These are phyloP conservation scores for Lactarius hatsudake DNA, from an alignment of 768 basidiomycete genomes.

Conservation along the genomic window DNA sequence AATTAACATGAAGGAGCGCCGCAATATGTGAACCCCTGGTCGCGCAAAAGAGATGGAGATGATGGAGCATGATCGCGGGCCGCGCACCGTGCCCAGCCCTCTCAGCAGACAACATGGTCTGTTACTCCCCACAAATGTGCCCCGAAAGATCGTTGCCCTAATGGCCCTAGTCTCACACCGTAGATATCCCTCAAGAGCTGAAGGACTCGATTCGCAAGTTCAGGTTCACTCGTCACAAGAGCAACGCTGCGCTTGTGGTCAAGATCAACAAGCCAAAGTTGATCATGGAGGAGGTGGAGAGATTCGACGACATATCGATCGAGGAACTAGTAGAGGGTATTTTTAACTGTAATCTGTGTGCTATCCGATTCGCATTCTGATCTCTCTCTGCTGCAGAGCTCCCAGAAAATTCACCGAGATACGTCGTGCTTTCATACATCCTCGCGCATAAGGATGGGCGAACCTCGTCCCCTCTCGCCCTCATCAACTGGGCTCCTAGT, in stretches of 20 bases:
- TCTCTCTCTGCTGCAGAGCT: constrained; percentile 52
- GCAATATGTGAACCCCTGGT: too few species aligned
- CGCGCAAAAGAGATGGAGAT: too few species aligned
- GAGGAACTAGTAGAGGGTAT: constrained; percentile 87
- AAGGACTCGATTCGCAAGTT: constrained; percentile 83
- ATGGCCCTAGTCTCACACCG: constrained; percentile 57
- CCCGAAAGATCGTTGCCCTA: not conserved
- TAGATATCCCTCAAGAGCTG: constrained; percentile 80
- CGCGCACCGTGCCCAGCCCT: not conserved
- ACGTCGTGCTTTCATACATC: constrained; percentile 81
- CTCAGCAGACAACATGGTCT: constrained; percentile 21
- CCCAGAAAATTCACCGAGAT: constrained; percentile 84
- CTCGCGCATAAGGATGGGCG: constrained; percentile 78
- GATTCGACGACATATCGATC: constrained; percentile 70
- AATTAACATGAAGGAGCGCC: too few species aligned
- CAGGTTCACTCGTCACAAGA: constrained; percentile 61
- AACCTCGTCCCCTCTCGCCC: constrained; percentile 77
- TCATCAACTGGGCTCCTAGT: constrained; percentile 90
- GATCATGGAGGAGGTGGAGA: constrained; percentile 79
- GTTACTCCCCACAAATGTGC: not conserved
- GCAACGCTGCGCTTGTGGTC: constrained; percentile 76
- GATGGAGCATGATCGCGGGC: not conserved
- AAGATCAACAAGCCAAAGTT: constrained; percentile 87
- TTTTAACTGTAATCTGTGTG: constrained; percentile 14
- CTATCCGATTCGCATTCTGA: constrained; percentile 7